Evolutionary conservation across 2,329 filamentous ascomycete genomes (phyloP).

Genomic region (Capronia epimyces): DNA sequence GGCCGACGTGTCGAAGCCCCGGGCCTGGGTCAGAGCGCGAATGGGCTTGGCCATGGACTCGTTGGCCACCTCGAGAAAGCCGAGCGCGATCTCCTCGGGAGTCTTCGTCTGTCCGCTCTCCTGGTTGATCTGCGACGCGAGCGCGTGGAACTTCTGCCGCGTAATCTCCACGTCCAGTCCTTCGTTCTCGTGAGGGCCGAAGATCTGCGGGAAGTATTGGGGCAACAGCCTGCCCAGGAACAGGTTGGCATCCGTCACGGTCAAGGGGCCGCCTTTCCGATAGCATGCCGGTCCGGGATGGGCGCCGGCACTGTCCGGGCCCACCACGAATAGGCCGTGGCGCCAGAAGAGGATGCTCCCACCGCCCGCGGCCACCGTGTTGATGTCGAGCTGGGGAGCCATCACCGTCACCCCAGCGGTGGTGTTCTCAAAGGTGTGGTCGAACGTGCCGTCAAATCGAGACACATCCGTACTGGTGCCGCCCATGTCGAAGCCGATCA

Average conservation of each 20-base stretch:
- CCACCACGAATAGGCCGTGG: conserved; percentile 82
- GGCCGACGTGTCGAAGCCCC: conserved; percentile 27
- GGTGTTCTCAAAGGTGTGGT: conserved; percentile 81
- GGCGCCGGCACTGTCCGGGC: conserved; percentile 80
- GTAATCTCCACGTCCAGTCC: conserved; percentile 45
- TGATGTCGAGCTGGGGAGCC: conserved; percentile 78
- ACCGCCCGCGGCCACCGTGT: conserved; percentile 59
- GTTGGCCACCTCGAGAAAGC: conserved; percentile 40
- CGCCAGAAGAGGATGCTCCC: conserved; percentile 61
- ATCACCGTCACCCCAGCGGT: conserved; percentile 81
- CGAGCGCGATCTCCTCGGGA: conserved; percentile 36
- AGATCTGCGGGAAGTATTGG: conserved; percentile 90
- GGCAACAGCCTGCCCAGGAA: conserved; percentile 62
- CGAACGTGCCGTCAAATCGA: conserved; percentile 71
- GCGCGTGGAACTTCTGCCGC: conserved; percentile 37
- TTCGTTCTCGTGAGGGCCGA: conserved; percentile 76
- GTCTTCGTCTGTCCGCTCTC: conserved; percentile 30
- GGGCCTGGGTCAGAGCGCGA: conserved; percentile 29
- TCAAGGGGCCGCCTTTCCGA: conserved; percentile 78
- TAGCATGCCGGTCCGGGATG: conserved; percentile 89
- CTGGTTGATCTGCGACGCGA: conserved; percentile 42
- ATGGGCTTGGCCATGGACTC: conserved; percentile 38
- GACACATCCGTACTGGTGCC: conserved; percentile 82
- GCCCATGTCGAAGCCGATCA: conserved; percentile 90
- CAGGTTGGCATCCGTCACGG: conserved; percentile 88